Conservation (phyloP, 306 rosid species). For the Rosa rugosa region DNA sequence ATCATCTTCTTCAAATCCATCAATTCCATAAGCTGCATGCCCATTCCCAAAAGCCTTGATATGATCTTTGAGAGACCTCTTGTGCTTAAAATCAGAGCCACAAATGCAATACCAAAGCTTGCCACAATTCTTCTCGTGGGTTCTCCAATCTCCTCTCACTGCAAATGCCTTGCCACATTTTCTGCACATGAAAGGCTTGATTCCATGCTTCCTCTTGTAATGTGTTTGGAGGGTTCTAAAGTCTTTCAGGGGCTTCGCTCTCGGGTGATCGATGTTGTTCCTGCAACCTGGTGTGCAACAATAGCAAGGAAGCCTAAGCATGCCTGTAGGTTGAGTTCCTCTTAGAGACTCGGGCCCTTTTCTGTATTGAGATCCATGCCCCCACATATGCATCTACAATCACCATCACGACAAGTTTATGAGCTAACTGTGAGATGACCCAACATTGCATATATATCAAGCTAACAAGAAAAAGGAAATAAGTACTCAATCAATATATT, state of each 20-base stretch:
- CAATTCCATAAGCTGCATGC: constrained; percentile 77
- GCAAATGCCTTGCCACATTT: constrained; percentile 97
- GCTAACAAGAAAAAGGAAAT: background rate
- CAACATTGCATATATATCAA: background rate
- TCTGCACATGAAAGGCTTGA: constrained; percentile 93
- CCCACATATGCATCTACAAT: constrained; percentile 98
- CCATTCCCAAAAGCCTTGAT: constrained; percentile 89
- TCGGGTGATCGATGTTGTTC: constrained; percentile 92
- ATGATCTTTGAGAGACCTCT: constrained; percentile 90
- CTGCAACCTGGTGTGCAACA: constrained; percentile 95
- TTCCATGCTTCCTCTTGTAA: constrained; percentile 95
- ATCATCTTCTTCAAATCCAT: constrained; percentile 83
- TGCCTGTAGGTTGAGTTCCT: constrained; percentile 96
- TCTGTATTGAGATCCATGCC: constrained; percentile 97
- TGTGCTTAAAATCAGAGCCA: constrained; percentile 96
- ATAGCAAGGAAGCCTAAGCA: constrained; percentile 93
- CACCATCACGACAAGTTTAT: background rate
- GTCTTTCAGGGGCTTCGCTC: constrained; percentile 87
- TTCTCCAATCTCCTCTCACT: constrained; percentile 95
- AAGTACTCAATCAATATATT: background rate
- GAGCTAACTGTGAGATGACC: background rate
- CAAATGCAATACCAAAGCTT: constrained; percentile 96
- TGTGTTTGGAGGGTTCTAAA: constrained; percentile 97
- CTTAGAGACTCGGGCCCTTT: constrained; percentile 97
- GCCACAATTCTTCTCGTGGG: constrained; percentile 97